Evolutionary conservation across 495 filamentous ascomycete species (phyloP), one percentile per base, ranked within the genome.

Genomic region (Hypoxylon subgilvum): DNA sequence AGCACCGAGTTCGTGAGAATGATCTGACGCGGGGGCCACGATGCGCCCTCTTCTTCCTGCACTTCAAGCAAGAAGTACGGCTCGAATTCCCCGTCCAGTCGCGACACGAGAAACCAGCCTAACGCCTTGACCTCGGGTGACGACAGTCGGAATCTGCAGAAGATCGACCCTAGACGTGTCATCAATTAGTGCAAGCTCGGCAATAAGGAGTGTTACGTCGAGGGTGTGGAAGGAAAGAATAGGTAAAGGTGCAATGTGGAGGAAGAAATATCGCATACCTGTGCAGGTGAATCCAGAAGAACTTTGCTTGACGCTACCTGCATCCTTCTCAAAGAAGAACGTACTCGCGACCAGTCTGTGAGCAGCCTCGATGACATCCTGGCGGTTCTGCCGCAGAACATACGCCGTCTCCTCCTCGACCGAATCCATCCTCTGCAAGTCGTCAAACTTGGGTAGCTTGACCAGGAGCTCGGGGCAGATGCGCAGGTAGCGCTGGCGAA

Each of bases 311-410:
- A 69, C 58, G 12, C 56, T 60, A 1, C 48, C 28, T 5, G 49
- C 50, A 13, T 69, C 59, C 56, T 67, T 70, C 43, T 75, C 69
- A 32, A 72, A 74, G 61, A 70, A 75, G 25, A 75, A 75, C 0
- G 68, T 70, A 57, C 73, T 75, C 1, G 71, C 69, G 8, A 75
- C 59, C 4, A 75, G 67, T 12, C 73, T 63, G 44, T 75, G 69
- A 6, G 71, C 73, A 3, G 69, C 52, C 23, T 75, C 71, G 14
- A 57, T 28, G 12, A 72, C 45, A 13, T 70, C 65, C 28, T 61
- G 35, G 23, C 35, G 44, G 23, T 64, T 62, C 23, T 48, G 52
- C 22, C 57, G 42, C 28, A 69, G 47, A 2, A 66, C 41, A 16
- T 66, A 57, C 8, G 34, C 47, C 8, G 51, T 61, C 25, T 66